Percentiles rank a stretch among this genome's conserved stretches.
phyloP scores from a whole-genome alignment of 2,329 filamentous ascomycete species.

The Gnomoniopsis smithogilvyi region DNA sequence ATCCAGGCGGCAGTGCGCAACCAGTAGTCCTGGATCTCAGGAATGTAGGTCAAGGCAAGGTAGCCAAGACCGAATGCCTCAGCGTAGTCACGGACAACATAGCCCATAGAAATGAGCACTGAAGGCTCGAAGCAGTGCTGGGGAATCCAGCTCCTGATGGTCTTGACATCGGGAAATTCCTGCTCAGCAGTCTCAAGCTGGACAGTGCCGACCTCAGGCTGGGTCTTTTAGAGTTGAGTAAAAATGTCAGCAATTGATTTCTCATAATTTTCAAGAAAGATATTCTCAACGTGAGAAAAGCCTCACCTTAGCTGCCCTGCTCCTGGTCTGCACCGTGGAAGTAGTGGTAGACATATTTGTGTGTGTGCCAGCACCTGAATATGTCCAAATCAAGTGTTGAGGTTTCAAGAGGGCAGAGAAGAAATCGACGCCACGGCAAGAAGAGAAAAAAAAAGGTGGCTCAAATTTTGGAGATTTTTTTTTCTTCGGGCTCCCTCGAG shows the following conservation, averaged over 20 bases:
- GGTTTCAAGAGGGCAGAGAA: not conserved
- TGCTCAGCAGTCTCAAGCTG: slow-evolving; percentile 15
- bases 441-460: not conserved
- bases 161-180: slow-evolving; percentile 44
- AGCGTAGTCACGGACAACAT: slow-evolving; percentile 53
- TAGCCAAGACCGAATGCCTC: slow-evolving; percentile 47
- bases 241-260: not conserved
- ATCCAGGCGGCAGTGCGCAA: slow-evolving; percentile 50
- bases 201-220: slow-evolving; percentile 1
- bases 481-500: not conserved
- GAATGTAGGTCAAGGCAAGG: slow-evolving; percentile 52
- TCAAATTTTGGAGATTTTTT: no score
- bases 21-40: slow-evolving; percentile 40
- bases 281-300: no score
- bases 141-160: slow-evolving; percentile 52
- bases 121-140: slow-evolving; percentile 59
- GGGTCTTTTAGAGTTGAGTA: not conserved
- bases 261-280: not conserved
- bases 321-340: slow-evolving; percentile 16
- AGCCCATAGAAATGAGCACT: slow-evolving; percentile 47
- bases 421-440: not conserved
- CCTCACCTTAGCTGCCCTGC: slow-evolving; percentile 15
- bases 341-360: slow-evolving; percentile 11
- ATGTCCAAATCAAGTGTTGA: not conserved
- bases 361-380: not conserved